phyloP scores from a whole-genome alignment of 2,329 filamentous ascomycete species.

The Apiospora aurea region DNA sequence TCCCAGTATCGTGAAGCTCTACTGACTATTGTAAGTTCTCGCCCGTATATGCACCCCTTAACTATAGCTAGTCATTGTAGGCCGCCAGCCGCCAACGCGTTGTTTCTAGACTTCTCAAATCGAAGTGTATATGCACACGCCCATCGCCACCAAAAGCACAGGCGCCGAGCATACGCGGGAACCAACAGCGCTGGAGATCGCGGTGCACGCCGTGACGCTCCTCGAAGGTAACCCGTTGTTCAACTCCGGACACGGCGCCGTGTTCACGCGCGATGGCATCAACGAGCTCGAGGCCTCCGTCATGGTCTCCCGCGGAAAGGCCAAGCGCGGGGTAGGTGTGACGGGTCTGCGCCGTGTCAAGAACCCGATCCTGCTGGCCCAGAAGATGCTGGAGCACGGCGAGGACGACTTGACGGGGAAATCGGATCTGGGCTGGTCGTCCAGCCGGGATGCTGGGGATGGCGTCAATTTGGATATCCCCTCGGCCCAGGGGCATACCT shows the following conservation, averaged over 20 bases:
- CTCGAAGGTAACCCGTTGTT: slow-evolving; percentile 85
- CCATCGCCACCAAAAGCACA: neutral
- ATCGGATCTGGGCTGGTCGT: slow-evolving; percentile 28
- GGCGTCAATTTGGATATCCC: slow-evolving; percentile 49
- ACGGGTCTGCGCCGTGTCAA: slow-evolving; percentile 77
- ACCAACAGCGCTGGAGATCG: slow-evolving; percentile 73
- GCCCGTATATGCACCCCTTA: neutral
- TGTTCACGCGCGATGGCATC: slow-evolving; percentile 82
- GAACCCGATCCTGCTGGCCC: slow-evolving; percentile 80
- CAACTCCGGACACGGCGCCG: slow-evolving; percentile 84
- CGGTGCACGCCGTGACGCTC: slow-evolving; percentile 75
- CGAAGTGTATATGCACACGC: slow-evolving; percentile 28
- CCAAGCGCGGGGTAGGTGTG: slow-evolving; percentile 80
- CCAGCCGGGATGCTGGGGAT: neutral
- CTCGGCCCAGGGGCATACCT: slow-evolving; percentile 72
- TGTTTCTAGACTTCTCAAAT: slow-evolving; percentile 23
- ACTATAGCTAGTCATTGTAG: neutral
- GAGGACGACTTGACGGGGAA: slow-evolving; percentile 61
- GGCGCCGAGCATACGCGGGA: slow-evolving; percentile 28
- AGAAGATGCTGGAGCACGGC: slow-evolving; percentile 72
- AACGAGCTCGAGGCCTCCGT: slow-evolving; percentile 88
- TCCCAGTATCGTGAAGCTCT: slow-evolving; percentile 66
- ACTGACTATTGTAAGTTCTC: slow-evolving; percentile 62
- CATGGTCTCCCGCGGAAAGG: slow-evolving; percentile 77
- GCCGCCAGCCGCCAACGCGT: neutral